Evolutionary conservation across 208 protist species (phyloP).

Genomic region (Phytomonas sp.): DNA sequence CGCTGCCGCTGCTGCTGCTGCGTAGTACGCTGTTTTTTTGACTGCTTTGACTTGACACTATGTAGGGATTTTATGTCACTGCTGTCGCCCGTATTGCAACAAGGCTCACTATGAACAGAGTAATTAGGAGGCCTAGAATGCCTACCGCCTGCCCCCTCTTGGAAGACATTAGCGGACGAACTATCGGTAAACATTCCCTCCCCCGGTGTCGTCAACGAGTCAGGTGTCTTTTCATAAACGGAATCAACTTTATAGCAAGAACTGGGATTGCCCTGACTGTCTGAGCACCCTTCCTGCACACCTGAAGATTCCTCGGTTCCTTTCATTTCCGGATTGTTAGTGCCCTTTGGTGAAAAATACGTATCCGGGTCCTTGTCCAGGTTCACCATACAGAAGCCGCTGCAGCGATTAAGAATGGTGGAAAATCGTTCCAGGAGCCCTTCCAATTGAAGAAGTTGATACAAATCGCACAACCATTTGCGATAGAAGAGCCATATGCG

Average conservation of each 20-base stretch:
- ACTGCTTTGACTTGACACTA: neutral
- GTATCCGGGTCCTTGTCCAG: neutral
- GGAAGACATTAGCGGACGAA: neutral
- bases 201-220: neutral
- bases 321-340: neutral
- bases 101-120: neutral
- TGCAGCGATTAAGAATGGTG: constrained; percentile 24
- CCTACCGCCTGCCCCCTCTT: neutral
- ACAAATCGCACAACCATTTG: constrained; percentile 79
- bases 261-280: neutral
- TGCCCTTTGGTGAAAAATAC: neutral
- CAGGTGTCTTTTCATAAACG: neutral
- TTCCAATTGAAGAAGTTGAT: constrained; percentile 56
- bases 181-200: neutral
- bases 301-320: neutral
- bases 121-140: neutral
- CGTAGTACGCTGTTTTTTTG: neutral
- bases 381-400: constrained; percentile 10
- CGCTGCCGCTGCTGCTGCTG: neutral
- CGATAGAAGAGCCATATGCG: constrained; percentile 65
- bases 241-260: neutral
- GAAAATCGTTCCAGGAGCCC: constrained; percentile 53
- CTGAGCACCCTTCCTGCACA: neutral
- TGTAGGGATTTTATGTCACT: neutral
- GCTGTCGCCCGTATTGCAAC: neutral